Percentiles rank a stretch among this genome's conserved stretches.
phyloP scores from a whole-genome alignment of 2,329 filamentous ascomycete genomes.

The Xylaria sp. region DNA sequence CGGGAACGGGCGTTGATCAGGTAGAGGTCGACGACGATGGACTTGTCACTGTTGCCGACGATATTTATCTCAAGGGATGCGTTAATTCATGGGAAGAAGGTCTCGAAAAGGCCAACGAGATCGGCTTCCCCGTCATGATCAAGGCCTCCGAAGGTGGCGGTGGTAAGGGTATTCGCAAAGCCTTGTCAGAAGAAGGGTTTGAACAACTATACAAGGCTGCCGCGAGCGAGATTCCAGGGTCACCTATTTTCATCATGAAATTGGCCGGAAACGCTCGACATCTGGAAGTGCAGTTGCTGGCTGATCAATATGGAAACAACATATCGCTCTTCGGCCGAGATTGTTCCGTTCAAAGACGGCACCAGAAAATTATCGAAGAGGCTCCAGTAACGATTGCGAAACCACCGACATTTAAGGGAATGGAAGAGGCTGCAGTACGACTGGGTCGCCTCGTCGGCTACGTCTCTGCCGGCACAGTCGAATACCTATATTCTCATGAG shows the following conservation, averaged over 20 bases:
- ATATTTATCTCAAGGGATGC: conserved; percentile 89
- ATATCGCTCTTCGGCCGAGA: conserved; percentile 98
- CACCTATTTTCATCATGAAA: conserved; percentile 99
- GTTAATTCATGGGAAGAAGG: conserved; percentile 91
- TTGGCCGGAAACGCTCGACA: conserved; percentile 94
- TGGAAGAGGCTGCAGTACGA: conserved; percentile 96
- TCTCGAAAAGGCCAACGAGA: conserved; percentile 83
- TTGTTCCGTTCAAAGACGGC: conserved; percentile 96
- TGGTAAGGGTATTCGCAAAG: conserved; percentile 99
- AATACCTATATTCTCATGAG: conserved; percentile 97
- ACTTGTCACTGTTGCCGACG: conserved; percentile 90
- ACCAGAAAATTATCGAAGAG: conserved; percentile 99
- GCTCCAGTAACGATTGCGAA: conserved; percentile 97
- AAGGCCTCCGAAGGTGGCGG: conserved; percentile 99
- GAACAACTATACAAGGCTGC: conserved; percentile 91
- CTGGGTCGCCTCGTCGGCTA: conserved; percentile 95
- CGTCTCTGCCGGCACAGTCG: conserved; percentile 97
- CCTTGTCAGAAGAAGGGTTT: conserved; percentile 85
- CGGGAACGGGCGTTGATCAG: conserved; percentile 86
- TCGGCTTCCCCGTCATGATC: conserved; percentile 99
- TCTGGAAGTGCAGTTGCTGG: conserved; percentile 95
- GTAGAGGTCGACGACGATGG: conserved; percentile 82
- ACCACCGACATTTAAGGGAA: conserved; percentile 86
- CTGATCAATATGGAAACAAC: conserved; percentile 99
- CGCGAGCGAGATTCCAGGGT: conserved; percentile 96